Base-by-base conservation (phyloP, 495 filamentous ascomycete species). In the Clohesyomyces aquaticus region DNA sequence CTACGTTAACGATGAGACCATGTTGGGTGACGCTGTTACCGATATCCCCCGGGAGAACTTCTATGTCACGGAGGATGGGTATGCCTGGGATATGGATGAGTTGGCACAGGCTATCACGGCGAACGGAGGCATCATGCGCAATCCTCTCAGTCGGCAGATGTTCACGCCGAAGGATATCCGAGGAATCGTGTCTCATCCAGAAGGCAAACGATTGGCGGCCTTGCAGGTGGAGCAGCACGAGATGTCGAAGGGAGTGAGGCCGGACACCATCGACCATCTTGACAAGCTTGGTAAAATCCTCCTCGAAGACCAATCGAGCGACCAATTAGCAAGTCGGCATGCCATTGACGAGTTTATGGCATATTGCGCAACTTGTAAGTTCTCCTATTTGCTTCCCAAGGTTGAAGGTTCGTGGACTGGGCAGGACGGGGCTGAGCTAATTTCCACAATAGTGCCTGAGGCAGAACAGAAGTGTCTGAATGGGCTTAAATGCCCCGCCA, bases 301-400 rank as follows among this genome's bases (percentile, higher is more conserved):
- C 10, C 66, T 76, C 8, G 71, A 59, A 10, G 76, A 79, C 56
- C 67, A 69, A 58, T 71, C 63, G n/a, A 54, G 25, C 10, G 74
- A 77, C 55, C 58, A 60, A 43, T 56, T 66, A 41, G 55, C 66
- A 6, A 75, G 71, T 42, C 71, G 72, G 32, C 59, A 64, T 19
- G 74, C 67, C 0, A 61, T 79, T 22, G 76, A 78, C 55, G 72
- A 66, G 45, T 79, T 78, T 50, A 50, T 70, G 41, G 70, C 67
- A 45, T 78, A 77, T 55, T 32, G 65, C 9, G 77, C 72, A 43
- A 76, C 75, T 0, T 61, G 66, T 68, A 55, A 65, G 66, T 68
- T 42, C 12, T 25, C 25, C 32, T 38, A 6, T 14, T 38, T 38
- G n/a, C n/a, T n/a, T n/a, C n/a, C n/a, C 32, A 38, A 6, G 6